Evolutionary conservation across 2,329 filamentous ascomycete genomes (phyloP).

Genomic region (Epichloe coenophiala): DNA sequence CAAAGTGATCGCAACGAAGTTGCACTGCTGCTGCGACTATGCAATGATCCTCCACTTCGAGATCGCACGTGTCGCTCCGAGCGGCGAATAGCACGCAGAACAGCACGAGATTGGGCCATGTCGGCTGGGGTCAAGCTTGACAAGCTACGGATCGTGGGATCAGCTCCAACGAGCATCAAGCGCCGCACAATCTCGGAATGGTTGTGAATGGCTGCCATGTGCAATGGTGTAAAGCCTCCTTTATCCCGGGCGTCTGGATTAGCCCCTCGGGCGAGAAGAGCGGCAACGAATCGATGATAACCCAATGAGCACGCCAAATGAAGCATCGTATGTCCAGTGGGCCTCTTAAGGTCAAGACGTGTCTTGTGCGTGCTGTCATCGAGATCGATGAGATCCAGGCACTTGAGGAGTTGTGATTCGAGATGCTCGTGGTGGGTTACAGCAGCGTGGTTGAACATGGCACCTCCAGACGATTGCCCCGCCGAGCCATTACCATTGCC

Average conservation of each 20-base stretch:
- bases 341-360: slow-evolving; percentile 49
- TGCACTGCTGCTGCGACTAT: slow-evolving; percentile 51
- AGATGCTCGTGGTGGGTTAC: slow-evolving; percentile 33
- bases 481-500: slow-evolving; percentile 14
- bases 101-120: slow-evolving; percentile 51
- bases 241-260: slow-evolving; percentile 63
- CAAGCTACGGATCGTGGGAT: slow-evolving; percentile 55
- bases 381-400: slow-evolving; percentile 66
- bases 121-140: slow-evolving; percentile 60
- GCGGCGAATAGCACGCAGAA: slow-evolving; percentile 49
- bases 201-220: slow-evolving; percentile 66
- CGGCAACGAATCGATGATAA: slow-evolving; percentile 61
- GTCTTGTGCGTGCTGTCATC: slow-evolving; percentile 58
- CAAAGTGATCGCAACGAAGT: slow-evolving; percentile 54
- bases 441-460: slow-evolving; percentile 27
- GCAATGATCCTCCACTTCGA: slow-evolving; percentile 48
- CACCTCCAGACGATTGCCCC: slow-evolving; percentile 28
- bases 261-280: slow-evolving; percentile 63
- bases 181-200: slow-evolving; percentile 64
- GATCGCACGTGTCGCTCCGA: slow-evolving; percentile 50
- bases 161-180: slow-evolving; percentile 59
- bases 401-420: slow-evolving; percentile 56
- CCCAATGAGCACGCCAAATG: slow-evolving; percentile 67
- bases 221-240: slow-evolving; percentile 69
- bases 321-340: slow-evolving; percentile 67